A percentile compares a stretch with the other conserved stretches of the same genome.
Evolutionary conservation across 192 early-diverging fungal genomes (phyloP).

Genomic region (Rhizoclosmatium globosum): DNA sequence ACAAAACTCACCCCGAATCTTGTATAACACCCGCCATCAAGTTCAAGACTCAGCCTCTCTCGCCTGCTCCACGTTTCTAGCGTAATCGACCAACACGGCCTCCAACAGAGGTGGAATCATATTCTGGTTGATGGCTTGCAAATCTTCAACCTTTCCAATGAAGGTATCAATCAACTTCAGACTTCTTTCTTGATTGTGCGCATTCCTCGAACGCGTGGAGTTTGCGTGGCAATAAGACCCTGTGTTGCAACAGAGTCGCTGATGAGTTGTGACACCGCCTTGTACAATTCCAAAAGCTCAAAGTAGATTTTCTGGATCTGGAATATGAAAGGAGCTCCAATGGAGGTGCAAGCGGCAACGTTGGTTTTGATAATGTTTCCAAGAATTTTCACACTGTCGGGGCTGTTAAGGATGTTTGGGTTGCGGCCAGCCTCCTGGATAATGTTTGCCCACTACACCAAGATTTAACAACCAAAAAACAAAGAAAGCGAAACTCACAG

Average conservation of each 20-base stretch:
- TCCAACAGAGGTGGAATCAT: constrained; percentile 93
- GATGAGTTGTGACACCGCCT: constrained; percentile 85
- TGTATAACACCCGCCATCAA: constrained; percentile 89
- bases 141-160: constrained; percentile 86
- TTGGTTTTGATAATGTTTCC: constrained; percentile 96
- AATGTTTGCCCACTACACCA: constrained; percentile 77
- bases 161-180: constrained; percentile 93
- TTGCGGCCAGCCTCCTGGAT: constrained; percentile 78
- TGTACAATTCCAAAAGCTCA: constrained; percentile 92
- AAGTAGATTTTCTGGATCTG: constrained; percentile 92
- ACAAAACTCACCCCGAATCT: constrained; percentile 72
- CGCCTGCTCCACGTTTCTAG: constrained; percentile 84
- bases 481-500: constrained; percentile 56
- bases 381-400: constrained; percentile 85
- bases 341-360: constrained; percentile 86
- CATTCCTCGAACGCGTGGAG: constrained; percentile 87
- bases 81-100: constrained; percentile 89
- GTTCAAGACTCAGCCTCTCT: constrained; percentile 95
- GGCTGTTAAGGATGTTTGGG: constrained; percentile 73
- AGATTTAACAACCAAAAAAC: background rate
- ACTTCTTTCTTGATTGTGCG: constrained; percentile 97
- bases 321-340: constrained; percentile 86
- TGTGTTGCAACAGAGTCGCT: constrained; percentile 77
- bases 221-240: constrained; percentile 90
- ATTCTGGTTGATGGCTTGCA: constrained; percentile 78